These are phyloP conservation scores for Chytriomyces confervae DNA, from an alignment of 192 early-diverging fungal species.

Conservation along the genomic window DNA sequence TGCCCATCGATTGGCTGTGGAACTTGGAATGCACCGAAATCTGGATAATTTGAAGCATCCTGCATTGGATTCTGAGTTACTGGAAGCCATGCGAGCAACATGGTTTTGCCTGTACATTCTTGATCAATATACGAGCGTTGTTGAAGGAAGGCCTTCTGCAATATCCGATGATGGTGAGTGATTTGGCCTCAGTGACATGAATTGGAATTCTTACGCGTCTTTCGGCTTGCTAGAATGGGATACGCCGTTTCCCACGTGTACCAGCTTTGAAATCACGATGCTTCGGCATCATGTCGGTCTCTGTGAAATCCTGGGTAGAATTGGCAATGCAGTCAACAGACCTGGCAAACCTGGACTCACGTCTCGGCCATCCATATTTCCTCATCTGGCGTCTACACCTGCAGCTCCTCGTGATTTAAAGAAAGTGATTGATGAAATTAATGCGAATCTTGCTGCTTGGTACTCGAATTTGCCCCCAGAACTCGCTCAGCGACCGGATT, in stretches of 20 bases:
- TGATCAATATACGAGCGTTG: slow-evolving; percentile 52
- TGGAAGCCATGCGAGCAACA: slow-evolving; percentile 53
- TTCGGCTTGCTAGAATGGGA: slow-evolving; percentile 48
- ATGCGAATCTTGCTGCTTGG: slow-evolving; percentile 42
- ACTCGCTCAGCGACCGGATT: slow-evolving; percentile 29
- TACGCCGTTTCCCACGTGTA: slow-evolving; percentile 48
- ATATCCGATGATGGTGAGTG: slow-evolving; percentile 55
- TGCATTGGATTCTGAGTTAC: slow-evolving; percentile 40
- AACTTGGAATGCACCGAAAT: slow-evolving; percentile 59
- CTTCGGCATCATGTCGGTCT: slow-evolving; percentile 53
- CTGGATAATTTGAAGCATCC: slow-evolving; percentile 52
- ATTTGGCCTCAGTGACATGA: not conserved
- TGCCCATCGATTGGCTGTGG: slow-evolving; percentile 55
- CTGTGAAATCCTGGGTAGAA: slow-evolving; percentile 53
- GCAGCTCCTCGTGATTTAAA: slow-evolving; percentile 3
- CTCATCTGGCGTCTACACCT: not conserved
- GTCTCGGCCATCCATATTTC: not conserved
- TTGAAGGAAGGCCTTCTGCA: slow-evolving; percentile 55
- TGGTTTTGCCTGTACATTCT: slow-evolving; percentile 59
- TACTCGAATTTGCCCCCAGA: slow-evolving; percentile 35
- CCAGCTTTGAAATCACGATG: slow-evolving; percentile 30
- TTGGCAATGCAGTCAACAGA: slow-evolving; percentile 53
- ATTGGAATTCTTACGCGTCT: not conserved
- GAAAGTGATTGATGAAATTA: slow-evolving; percentile 41
- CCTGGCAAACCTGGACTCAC: slow-evolving; percentile 33